Evolutionary conservation across 2,329 filamentous ascomycete genomes (phyloP).

Genomic region (Clonostachys sp.): DNA sequence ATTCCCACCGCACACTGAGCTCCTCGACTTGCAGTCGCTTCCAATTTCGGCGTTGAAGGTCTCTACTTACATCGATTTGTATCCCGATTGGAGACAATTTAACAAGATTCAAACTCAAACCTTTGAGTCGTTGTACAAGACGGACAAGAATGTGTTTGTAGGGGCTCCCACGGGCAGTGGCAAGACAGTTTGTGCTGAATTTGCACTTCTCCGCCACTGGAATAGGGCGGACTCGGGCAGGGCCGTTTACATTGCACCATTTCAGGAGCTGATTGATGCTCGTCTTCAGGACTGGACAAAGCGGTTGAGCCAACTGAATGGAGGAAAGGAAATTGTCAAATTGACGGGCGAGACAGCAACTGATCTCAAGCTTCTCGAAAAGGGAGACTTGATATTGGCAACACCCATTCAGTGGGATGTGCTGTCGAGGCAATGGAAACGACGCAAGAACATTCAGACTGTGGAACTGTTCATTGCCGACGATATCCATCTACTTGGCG

Average conservation of each 20-base stretch:
- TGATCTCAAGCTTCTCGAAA: conserved; percentile 83
- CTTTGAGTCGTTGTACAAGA: conserved; percentile 88
- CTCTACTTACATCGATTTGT: conserved; percentile 76
- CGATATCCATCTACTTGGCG: conserved; percentile 89
- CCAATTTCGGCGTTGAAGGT: conserved; percentile 85
- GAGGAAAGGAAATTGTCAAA: conserved; percentile 88
- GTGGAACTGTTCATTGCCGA: conserved; percentile 92
- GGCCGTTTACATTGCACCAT: conserved; percentile 90
- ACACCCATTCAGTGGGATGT: conserved; percentile 96
- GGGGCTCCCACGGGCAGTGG: conserved; percentile 92
- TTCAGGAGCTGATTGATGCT: conserved; percentile 86
- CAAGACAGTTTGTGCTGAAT: conserved; percentile 95
- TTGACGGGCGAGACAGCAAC: conserved; percentile 88
- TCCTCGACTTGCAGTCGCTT: conserved; percentile 87
- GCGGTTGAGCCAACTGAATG: conserved; percentile 65
- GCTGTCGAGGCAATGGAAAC: conserved; percentile 91
- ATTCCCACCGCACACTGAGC: conserved; percentile 88
- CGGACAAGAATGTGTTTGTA: conserved; percentile 90
- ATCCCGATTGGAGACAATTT: conserved; percentile 81
- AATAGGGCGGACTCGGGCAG: conserved; percentile 52
- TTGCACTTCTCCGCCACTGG: conserved; percentile 89
- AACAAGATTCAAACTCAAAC: conserved; percentile 98
- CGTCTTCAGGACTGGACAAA: conserved; percentile 81
- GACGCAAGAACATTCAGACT: conserved; percentile 89
- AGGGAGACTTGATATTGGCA: conserved; percentile 83